Percentiles rank a stretch among this genome's conserved stretches.
Evolutionary conservation across 192 early-diverging fungal species (phyloP).

Genomic region (Jimgerdemannia flammicorona): DNA sequence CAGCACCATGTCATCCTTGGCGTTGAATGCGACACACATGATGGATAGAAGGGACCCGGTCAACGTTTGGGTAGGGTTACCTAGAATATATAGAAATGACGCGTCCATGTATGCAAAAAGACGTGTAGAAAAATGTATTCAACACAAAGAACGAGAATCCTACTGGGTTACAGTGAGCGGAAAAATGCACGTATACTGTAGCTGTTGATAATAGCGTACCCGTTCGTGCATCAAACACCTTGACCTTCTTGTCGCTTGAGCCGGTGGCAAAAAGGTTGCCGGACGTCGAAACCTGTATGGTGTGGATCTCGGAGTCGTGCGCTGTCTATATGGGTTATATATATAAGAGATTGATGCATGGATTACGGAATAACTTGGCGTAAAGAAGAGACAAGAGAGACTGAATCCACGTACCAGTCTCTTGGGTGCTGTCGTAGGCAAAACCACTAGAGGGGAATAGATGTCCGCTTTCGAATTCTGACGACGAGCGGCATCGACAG

Average conservation of each 20-base stretch:
- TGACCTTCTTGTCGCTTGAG: conserved; percentile 76
- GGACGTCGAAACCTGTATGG: conserved; percentile 65
- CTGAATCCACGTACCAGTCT: conserved; percentile 27
- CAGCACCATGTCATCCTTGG: conserved; percentile 61
- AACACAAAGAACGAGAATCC: no score
- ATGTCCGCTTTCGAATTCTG: conserved; percentile 11
- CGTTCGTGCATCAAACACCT: conserved; percentile 72
- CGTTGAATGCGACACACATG: conserved; percentile 78
- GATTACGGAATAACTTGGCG: not conserved
- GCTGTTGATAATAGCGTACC: conserved; percentile 35
- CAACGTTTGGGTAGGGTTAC: conserved; percentile 48
- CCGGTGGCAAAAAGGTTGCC: conserved; percentile 76
- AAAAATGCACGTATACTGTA: no score
- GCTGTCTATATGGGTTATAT: conserved; percentile 30
- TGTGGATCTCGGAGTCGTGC: conserved; percentile 81
- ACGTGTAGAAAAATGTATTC: not conserved
- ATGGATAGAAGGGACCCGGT: conserved; percentile 82
- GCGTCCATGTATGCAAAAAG: not conserved
- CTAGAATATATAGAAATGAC: conserved; percentile 22
- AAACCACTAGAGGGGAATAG: conserved; percentile 15
- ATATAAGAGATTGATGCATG: not conserved
- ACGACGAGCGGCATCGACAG: not conserved
- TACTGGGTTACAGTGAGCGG: no score
- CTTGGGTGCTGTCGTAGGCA: conserved; percentile 39
- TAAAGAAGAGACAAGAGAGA: conserved; percentile 6